These are phyloP conservation scores for Colletotrichum nymphaeae DNA, from an alignment of 2,329 filamentous ascomycete species.

Conservation along the genomic window DNA sequence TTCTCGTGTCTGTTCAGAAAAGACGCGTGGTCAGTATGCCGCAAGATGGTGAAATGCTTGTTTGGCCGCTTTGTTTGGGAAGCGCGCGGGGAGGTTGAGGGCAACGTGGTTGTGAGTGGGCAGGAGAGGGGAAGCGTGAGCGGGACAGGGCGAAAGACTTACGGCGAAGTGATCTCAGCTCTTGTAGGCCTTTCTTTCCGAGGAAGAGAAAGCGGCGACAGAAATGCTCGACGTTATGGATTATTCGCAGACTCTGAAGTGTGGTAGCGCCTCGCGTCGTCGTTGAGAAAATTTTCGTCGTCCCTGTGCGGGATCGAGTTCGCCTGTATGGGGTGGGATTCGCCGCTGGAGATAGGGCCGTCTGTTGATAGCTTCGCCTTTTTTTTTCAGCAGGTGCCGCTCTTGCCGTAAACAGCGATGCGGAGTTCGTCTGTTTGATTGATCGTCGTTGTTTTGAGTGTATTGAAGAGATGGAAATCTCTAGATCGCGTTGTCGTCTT, in stretches of 20 bases:
- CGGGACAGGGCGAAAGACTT: conserved; percentile 15
- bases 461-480: conserved; percentile 27
- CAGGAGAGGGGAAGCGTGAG: conserved; percentile 20
- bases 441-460: conserved; percentile 25
- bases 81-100: neutral
- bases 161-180: conserved; percentile 38
- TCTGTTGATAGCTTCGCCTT: conserved; percentile 36
- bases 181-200: conserved; percentile 32
- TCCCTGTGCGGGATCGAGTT: conserved; percentile 34
- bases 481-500: conserved; percentile 34
- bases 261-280: conserved; percentile 29
- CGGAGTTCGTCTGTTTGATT: conserved; percentile 10
- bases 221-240: conserved; percentile 9
- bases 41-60: neutral
- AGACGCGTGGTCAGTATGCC: conserved; percentile 17
- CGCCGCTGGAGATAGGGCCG: conserved; percentile 32
- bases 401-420: conserved; percentile 12
- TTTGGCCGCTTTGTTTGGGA: neutral
- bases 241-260: conserved; percentile 16
- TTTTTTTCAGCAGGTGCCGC: conserved; percentile 28
- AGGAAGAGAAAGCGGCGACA: conserved; percentile 22
- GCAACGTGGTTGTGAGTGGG: conserved; percentile 19
- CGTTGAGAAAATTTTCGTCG: conserved; percentile 33
- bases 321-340: conserved; percentile 31
- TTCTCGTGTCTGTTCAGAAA: conserved; percentile 23